Percentiles rank a stretch among this genome's conserved stretches.
phyloP scores from a whole-genome alignment of 192 early-diverging fungal species.

The Backusella psychrophila region DNA sequence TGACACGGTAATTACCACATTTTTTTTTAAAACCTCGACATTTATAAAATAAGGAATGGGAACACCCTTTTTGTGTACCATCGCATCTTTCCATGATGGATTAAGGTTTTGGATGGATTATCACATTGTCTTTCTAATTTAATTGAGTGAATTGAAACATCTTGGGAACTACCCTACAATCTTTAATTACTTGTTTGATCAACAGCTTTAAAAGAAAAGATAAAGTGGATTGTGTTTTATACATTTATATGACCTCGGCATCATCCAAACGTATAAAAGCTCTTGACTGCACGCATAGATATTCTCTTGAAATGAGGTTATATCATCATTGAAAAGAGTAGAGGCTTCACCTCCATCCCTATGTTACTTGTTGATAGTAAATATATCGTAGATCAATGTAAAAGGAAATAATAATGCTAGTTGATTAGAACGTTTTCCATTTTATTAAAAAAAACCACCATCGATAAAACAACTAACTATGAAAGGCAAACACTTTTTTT shows the following conservation, averaged over 20 bases:
- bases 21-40: background rate
- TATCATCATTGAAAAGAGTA: no score
- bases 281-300: background rate
- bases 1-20: slow-evolving; percentile 4
- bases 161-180: background rate
- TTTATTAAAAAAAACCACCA: background rate
- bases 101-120: background rate
- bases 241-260: background rate
- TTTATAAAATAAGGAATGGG: background rate
- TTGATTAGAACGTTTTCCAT: background rate
- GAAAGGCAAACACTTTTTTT: background rate
- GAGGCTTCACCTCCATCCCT: no score
- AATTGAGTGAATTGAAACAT: background rate
- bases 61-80: background rate
- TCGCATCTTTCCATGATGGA: background rate
- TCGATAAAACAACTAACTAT: background rate
- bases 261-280: background rate
- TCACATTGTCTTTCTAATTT: background rate
- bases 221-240: background rate
- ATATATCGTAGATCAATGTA: background rate
- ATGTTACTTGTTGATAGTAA: background rate
- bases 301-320: background rate
- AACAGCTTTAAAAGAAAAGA: background rate
- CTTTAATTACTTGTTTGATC: background rate
- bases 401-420: background rate